Evolutionary conservation across 345 rosid genomes (phyloP), one percentile per base, ranked within the genome.

Genomic region (Lepidium aucheri): DNA sequence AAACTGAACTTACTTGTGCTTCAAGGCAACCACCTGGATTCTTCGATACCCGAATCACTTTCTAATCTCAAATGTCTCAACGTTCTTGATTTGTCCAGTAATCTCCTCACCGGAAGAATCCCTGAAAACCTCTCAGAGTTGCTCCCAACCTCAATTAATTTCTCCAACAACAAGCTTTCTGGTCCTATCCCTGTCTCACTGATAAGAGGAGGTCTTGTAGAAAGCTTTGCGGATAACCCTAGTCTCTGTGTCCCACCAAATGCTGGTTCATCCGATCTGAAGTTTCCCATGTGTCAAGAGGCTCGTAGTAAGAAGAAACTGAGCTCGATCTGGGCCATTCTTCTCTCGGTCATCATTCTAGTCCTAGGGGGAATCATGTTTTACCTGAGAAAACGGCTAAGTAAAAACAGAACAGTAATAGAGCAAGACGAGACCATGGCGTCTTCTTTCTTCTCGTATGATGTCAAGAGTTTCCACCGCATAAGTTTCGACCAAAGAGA

Each of bases 191-290:
- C 98, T 26, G 60, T 66, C 39, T 81, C 84, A n/a, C 50, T 93
- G 65, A 77, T 87, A 14, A 80, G 78, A 72, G 91, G 82, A 42
- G 94, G 97, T n/a, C 65, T 85, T 33, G 69, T 70, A 9, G 96
- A 93, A 65, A 89, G 97, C 81, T 85, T 93, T 69, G 79, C 86
- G 1, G 94, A 88, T 72, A 93, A 93, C 58, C 90, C 91, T 15
- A 83, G 86, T 20, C 97, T 93, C 26, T 93, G 98, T 71, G 82
- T 82, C 60, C 79, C 88, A 1, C 84, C 69, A 60, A 55, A 66
- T 44, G 73, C 80, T 15, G 56, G 81, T 58, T 79, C 93, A 6
- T 75, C 81, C 11, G 77, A 71, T 38, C 53, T 72, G 43, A 78
- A 61, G 32, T 86, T 89, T 66, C 94, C 86, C 24, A 59, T 74